Conservation (phyloP, 2,329 filamentous ascomycete genomes). For the Epichloe baconii region DNA sequence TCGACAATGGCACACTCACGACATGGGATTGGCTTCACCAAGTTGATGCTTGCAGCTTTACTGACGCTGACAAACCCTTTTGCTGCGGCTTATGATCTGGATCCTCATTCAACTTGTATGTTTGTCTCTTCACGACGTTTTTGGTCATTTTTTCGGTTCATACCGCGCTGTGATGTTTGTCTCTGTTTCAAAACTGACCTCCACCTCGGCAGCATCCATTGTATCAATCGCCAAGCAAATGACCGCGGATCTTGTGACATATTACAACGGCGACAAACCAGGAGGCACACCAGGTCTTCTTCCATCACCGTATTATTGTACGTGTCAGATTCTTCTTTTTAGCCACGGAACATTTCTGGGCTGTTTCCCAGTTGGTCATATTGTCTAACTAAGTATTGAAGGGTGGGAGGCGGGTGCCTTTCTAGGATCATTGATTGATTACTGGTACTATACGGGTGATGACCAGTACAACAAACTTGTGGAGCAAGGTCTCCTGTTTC, state of each 20-base stretch:
- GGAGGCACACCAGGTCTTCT: constrained; percentile 38
- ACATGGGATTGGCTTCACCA: neutral
- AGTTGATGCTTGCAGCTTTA: neutral
- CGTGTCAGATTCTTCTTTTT: constrained; percentile 10
- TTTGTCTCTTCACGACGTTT: neutral
- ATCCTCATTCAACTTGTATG: constrained; percentile 24
- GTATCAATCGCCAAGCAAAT: constrained; percentile 35
- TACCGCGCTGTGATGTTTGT: neutral
- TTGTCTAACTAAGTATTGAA: constrained; percentile 13
- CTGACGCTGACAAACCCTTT: constrained; percentile 10
- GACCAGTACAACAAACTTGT: constrained; percentile 55
- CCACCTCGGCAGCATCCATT: constrained; percentile 30
- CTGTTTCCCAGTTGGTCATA: neutral
- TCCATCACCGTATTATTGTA: constrained; percentile 42
- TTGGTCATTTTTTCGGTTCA: neutral
- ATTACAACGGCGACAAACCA: constrained; percentile 33
- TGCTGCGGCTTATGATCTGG: constrained; percentile 21
- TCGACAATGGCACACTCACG: neutral
- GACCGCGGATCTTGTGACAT: constrained; percentile 34
- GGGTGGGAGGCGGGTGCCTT: constrained; percentile 67
- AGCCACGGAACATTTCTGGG: neutral
- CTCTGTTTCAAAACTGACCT: constrained; percentile 1
- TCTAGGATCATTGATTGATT: constrained; percentile 60
- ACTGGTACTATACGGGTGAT: constrained; percentile 75
- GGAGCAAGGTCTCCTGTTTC: constrained; percentile 56